phyloP scores from a whole-genome alignment of 257 asterid species.

The Fraxinus quadrangulata region DNA sequence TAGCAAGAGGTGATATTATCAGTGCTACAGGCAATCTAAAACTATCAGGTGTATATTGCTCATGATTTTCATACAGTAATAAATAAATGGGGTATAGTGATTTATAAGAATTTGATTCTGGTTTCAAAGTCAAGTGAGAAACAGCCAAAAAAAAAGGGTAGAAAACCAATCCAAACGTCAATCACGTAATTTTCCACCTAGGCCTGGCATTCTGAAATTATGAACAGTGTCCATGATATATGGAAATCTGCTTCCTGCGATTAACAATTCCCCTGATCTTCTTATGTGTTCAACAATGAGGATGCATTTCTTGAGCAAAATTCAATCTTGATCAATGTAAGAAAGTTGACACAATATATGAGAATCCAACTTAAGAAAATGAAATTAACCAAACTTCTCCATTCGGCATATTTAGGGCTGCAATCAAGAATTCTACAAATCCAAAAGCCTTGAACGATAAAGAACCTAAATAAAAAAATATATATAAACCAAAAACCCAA shows the following conservation, averaged over 20 bases:
- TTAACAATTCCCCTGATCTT: background rate
- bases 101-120: slow-evolving; percentile 10
- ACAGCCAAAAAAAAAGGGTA: background rate
- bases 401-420: background rate
- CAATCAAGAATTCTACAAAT: slow-evolving; percentile 27
- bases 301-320: background rate
- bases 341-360: slow-evolving; percentile 19
- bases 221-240: background rate
- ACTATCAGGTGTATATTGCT: background rate
- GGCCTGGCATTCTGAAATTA: background rate
- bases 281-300: background rate
- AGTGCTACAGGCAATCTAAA: background rate
- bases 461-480: background rate
- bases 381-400: background rate
- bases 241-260: background rate
- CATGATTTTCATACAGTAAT: background rate
- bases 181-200: background rate
- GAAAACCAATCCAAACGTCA: background rate
- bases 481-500: background rate
- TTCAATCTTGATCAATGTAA: slow-evolving; percentile 20
- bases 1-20: background rate
- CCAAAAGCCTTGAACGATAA: slow-evolving; percentile 11
- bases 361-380: background rate
- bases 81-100: background rate
- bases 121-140: background rate